These are phyloP conservation scores for Bruguiera parviflora DNA, from an alignment of 345 rosid species.

Conservation along the genomic window DNA sequence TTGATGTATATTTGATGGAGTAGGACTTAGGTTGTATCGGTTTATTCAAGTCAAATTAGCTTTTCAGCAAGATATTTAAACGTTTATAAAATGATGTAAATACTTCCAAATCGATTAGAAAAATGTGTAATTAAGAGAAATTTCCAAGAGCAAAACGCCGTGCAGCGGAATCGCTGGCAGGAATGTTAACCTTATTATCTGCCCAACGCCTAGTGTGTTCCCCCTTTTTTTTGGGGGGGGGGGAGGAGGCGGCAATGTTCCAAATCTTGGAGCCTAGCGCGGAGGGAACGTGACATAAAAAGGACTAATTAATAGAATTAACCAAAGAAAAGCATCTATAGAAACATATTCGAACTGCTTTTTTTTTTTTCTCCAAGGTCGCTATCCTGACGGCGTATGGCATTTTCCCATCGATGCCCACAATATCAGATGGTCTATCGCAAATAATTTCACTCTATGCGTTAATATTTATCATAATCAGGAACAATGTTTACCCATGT, in stretches of 20 bases:
- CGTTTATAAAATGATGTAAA: background rate
- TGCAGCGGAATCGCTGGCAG: slow-evolving; percentile 7
- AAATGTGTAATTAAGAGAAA: background rate
- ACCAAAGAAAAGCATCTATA: background rate
- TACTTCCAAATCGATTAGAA: no score
- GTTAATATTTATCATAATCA: no score
- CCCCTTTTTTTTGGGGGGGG: no score
- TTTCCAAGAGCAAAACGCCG: slow-evolving; percentile 26
- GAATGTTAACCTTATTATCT: slow-evolving; percentile 26
- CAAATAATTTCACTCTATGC: no score
- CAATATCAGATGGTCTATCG: no score
- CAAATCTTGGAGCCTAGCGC: slow-evolving; percentile 16
- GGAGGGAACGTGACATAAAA: background rate
- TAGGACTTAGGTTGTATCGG: no score
- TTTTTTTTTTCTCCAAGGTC: background rate
- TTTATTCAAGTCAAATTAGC: no score
- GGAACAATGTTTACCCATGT: no score
- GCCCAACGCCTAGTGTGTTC: background rate
- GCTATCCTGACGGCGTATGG: no score
- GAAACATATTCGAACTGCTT: background rate
- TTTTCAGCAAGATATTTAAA: no score
- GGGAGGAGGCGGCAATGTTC: background rate
- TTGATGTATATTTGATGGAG: no score
- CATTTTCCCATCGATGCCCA: no score
- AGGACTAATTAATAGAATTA: background rate